phyloP scores from a whole-genome alignment of 495 filamentous ascomycete genomes.

The Achaetomiella virescens region DNA sequence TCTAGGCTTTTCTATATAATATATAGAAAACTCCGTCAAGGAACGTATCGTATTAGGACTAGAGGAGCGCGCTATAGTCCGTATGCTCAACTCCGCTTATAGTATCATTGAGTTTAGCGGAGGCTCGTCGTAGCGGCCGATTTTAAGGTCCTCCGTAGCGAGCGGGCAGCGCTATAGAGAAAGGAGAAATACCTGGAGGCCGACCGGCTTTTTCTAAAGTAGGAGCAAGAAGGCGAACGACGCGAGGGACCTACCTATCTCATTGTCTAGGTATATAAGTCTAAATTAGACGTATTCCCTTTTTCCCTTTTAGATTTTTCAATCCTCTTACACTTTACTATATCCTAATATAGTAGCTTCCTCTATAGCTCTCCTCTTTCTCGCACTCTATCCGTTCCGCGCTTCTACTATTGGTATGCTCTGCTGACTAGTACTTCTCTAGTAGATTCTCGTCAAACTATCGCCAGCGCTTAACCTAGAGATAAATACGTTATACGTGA shows the following conservation, averaged over 20 bases:
- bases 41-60: slow-evolving; percentile 8
- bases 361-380: background rate
- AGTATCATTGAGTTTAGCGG: slow-evolving; percentile 10
- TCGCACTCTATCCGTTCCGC: no score
- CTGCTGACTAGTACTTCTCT: slow-evolving; percentile 5
- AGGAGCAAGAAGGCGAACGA: slow-evolving; percentile 7
- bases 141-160: slow-evolving; percentile 6
- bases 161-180: background rate
- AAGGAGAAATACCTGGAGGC: background rate
- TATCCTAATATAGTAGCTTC: background rate
- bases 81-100: slow-evolving; percentile 1
- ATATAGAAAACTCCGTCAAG: slow-evolving; percentile 3
- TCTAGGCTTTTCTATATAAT: slow-evolving; percentile 4
- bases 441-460: slow-evolving; percentile 5
- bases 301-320: background rate
- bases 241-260: slow-evolving; percentile 2
- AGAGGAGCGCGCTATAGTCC: slow-evolving; percentile 5
- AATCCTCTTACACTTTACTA: background rate
- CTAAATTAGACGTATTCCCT: background rate
- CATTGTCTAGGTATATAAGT: slow-evolving; percentile 2
- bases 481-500: background rate
- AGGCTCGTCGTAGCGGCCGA: slow-evolving; percentile 5
- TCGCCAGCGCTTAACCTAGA: background rate
- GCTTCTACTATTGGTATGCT: slow-evolving; percentile 2
- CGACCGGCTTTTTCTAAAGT: background rate